Evolutionary conservation across 2,329 filamentous ascomycete genomes (phyloP).

Genomic region (Cadophora gregata): DNA sequence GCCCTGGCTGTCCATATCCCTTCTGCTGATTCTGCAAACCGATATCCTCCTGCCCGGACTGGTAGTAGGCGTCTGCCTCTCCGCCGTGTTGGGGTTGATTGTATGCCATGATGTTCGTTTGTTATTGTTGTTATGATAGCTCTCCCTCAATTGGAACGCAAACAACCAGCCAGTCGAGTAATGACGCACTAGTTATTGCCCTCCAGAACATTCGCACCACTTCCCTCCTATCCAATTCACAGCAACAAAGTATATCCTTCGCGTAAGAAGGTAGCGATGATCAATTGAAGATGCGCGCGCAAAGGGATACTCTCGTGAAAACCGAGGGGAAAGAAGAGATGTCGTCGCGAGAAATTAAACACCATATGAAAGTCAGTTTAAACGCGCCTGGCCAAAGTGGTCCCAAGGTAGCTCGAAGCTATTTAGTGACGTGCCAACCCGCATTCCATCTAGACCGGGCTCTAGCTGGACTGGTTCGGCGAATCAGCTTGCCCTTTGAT

Average conservation of each 20-base stretch:
- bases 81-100: constrained; percentile 37
- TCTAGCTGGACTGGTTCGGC: background rate
- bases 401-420: background rate
- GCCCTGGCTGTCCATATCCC: background rate
- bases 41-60: constrained; percentile 30
- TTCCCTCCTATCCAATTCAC: background rate
- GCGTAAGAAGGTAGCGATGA: background rate
- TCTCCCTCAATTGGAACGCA: background rate
- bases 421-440: constrained; percentile 13
- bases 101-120: constrained; percentile 34
- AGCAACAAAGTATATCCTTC: background rate
- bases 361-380: background rate
- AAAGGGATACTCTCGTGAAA: background rate
- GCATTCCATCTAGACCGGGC: background rate
- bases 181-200: background rate
- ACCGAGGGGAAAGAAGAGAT: background rate
- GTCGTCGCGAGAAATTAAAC: constrained; percentile 11
- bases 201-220: background rate
- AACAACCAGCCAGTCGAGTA: background rate
- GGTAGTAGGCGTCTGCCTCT: constrained; percentile 38
- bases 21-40: constrained; percentile 26
- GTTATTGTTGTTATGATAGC: background rate
- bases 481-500: background rate
- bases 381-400: background rate
- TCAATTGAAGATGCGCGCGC: constrained; percentile 1